Base-by-base conservation (phyloP, 495 filamentous ascomycete genomes). In the Arthonia radiata region DNA sequence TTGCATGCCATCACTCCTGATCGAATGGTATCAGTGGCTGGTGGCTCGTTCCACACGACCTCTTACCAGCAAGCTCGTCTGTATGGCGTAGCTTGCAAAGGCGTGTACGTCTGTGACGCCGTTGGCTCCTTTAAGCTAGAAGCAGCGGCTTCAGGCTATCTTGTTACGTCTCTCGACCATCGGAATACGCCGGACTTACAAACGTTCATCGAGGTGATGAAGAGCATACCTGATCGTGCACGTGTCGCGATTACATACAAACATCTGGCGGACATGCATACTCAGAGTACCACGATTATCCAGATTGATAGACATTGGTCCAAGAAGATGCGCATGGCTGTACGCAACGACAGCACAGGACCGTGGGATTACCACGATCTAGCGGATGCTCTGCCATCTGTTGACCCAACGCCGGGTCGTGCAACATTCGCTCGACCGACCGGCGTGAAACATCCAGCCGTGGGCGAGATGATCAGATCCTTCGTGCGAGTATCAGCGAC, bases 31-130 rank as follows among this genome's bases (percentile, higher is more conserved):
- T 75, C 79, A 6, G 83, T 93, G 13, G 75, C 79, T 26, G 89
- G 86, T 16, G 86, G 67, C 12, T 77, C 79, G 25, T 93, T 99
- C 53, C 86, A 99, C 45, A 59, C 89, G 43, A 57, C 94, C 10
- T 99, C 86, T 0, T 99, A 99, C 49, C 89, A 94, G 43, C 75
- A 91, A 44, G 75, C 89, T 9, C 72, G 86, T 3, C 57, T 92
- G 2, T 94, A 93, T 43, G 86, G 81, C 17, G 80, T 97, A 23
- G 64, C 86, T 3, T 71, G 72, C 32, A 74, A 79, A 39, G 49
- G 86, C 18, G 86, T 99, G 11, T 99, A 74, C 44, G 73, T 92
- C 24, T 93, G 81, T 41, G 86, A 99, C 45, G 76, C 89, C 2
- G 74, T 80, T 5, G 89, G 86, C 6, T 90, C 83, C 4, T 99